Conservation (phyloP, 495 filamentous ascomycete genomes). For the Amniculicola lignicola region DNA sequence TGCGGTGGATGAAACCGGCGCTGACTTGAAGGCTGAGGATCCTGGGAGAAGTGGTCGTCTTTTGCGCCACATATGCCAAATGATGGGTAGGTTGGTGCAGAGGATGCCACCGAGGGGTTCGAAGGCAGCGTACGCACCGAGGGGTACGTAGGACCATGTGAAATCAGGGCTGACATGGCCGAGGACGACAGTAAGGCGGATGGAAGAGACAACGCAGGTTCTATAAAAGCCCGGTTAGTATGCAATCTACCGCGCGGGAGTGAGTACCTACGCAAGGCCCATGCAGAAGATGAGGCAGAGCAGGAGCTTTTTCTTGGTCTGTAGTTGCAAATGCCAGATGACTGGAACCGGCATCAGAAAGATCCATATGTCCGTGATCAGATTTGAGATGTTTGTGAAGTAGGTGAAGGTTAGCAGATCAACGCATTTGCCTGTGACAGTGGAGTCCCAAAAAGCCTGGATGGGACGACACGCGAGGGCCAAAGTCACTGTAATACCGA, state of each 20-base stretch:
- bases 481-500: constrained; percentile 25
- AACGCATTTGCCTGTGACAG: constrained; percentile 24
- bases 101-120: constrained; percentile 49
- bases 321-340: constrained; percentile 51
- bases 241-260: neutral
- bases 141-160: constrained; percentile 45
- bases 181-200: constrained; percentile 44
- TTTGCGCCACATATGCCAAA: constrained; percentile 36
- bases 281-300: constrained; percentile 46
- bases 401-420: constrained; percentile 24
- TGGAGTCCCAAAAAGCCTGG: constrained; percentile 24
- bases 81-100: constrained; percentile 47
- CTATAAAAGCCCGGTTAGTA: constrained; percentile 17
- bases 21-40: constrained; percentile 17
- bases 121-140: constrained; percentile 45
- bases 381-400: constrained; percentile 33
- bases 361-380: constrained; percentile 53
- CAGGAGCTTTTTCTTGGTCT: constrained; percentile 43
- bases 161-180: constrained; percentile 44
- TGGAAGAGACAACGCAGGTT: constrained; percentile 44
- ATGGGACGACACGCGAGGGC: constrained; percentile 25
- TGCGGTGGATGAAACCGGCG: neutral
- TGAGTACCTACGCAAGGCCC: constrained; percentile 39
- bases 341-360: constrained; percentile 56
- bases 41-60: constrained; percentile 18